Conservation (phyloP, 2,329 filamentous ascomycete species). For the Ceratocystis cacaofunesta region DNA sequence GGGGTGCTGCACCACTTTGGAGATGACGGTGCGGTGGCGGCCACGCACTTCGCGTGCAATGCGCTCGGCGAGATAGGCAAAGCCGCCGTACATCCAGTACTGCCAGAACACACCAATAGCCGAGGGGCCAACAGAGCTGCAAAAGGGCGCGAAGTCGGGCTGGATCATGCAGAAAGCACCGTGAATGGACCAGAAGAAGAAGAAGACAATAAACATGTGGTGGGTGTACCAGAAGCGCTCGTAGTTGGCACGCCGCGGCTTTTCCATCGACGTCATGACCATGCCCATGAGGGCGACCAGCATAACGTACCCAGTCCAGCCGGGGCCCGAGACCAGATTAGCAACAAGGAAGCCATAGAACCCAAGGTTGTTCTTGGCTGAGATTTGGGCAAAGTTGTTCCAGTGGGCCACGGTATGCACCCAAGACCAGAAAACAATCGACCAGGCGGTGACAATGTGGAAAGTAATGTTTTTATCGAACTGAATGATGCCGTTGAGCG, state of each 20-base stretch:
- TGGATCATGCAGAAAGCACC: conserved; percentile 86
- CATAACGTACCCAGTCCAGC: conserved; percentile 81
- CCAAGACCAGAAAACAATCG: conserved; percentile 78
- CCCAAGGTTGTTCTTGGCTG: conserved; percentile 59
- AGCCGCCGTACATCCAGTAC: conserved; percentile 77
- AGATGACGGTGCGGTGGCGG: conserved; percentile 70
- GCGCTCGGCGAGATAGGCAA: conserved; percentile 65
- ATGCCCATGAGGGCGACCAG: conserved; percentile 63
- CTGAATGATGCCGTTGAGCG: conserved; percentile 72
- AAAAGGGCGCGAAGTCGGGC: conserved; percentile 66
- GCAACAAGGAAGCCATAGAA: conserved; percentile 64
- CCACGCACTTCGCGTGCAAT: conserved; percentile 65
- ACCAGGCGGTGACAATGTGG: conserved; percentile 74
- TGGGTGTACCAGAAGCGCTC: conserved; percentile 87
- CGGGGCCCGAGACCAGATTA: conserved; percentile 65
- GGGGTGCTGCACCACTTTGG: conserved; percentile 78
- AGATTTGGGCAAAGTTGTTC: conserved; percentile 70
- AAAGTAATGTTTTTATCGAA: conserved; percentile 86
- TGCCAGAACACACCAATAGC: conserved; percentile 73
- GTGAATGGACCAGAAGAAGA: conserved; percentile 82
- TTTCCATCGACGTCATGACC: conserved; percentile 62
- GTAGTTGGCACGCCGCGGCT: conserved; percentile 64
- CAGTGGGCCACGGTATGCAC: conserved; percentile 75
- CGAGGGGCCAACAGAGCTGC: conserved; percentile 48
- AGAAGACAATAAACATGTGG: conserved; percentile 77